Evolutionary conservation across 1,139 yeast species (phyloP).

Genomic region (Geotrichum restrictum): DNA sequence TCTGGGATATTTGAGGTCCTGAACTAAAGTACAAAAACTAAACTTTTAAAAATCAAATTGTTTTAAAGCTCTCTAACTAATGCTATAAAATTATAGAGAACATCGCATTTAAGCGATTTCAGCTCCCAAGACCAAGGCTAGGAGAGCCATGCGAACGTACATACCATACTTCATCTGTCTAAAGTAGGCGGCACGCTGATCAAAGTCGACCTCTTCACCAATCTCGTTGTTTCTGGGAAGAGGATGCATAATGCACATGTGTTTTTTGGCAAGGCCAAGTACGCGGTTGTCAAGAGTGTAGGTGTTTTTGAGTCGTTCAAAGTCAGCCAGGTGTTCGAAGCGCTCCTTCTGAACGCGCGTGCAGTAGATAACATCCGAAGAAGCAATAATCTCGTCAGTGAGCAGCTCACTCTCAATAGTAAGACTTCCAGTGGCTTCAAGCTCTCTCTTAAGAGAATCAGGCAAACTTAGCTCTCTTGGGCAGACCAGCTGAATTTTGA

Average conservation of each 20-base stretch:
- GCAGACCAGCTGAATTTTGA: constrained; percentile 84
- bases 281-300: constrained; percentile 91
- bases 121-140: constrained; percentile 94
- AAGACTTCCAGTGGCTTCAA: constrained; percentile 63
- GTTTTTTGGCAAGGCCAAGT: constrained; percentile 88
- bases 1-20: too few species aligned
- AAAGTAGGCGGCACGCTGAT: constrained; percentile 98
- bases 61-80: too few species aligned
- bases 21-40: too few species aligned
- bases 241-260: constrained; percentile 99
- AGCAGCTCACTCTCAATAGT: constrained; percentile 68
- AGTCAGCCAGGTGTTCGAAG: constrained; percentile 69
- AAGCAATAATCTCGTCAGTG: constrained; percentile 78
- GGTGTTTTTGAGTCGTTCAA: constrained; percentile 83
- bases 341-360: constrained; percentile 98
- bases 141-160: constrained; percentile 95
- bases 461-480: constrained; percentile 89
- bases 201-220: constrained; percentile 97
- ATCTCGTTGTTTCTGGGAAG: constrained; percentile 96
- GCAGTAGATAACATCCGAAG: constrained; percentile 93
- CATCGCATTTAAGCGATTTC: constrained; percentile 21
- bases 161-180: constrained; percentile 99
- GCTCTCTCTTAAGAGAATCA: constrained; percentile 59
- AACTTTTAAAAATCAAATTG: too few species aligned
- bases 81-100: background rate